Base-by-base conservation (phyloP, 106 monocot genomes). In the Apostasia ramifera region DNA sequence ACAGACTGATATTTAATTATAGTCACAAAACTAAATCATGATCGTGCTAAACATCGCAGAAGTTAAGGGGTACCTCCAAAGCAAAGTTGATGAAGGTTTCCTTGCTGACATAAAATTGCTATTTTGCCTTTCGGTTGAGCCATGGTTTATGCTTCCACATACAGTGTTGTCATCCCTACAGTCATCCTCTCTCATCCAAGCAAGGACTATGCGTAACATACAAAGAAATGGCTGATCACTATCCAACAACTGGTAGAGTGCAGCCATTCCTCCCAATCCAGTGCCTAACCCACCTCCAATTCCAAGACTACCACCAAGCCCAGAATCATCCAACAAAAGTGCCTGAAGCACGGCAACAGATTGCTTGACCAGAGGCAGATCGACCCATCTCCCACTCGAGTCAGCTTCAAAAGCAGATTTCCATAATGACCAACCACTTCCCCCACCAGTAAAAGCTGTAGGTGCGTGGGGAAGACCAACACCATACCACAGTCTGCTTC, bases 171-270 rank as follows among this genome's bases (percentile, higher is more conserved):
- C 81, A 61, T 89, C 89, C 2, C 92, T 89, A 68, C 75, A 81
- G 57, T 97, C 89, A 78, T 86, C 86, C 71, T 97, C 95, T 79
- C 95, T 82, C 92, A 97, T 77, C 59, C 80, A 89, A 68, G 76
- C 79, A 78, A 97, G 95, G 41, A 86, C 88, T 82, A 87, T 89
- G 42, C 95, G 76, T 14, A 97, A 82, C 95, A 97, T 97, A 72
- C 92, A 92, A 62, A 97, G 71, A 72, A 97, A 97, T 61, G 95
- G 95, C 66, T 97, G 95, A 75, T 97, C 95, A 67, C 95, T 97
- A 56, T 97, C 89, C 74, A 97, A 78, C 63, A 97, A 74, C 67
- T 97, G 95, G 76, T 97, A 92, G 26, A 97, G 80, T 74, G 82
- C 74, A 41, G 86, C 60, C 92, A 89, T 92, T 66, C 83, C 88